Percentiles rank a stretch among this genome's conserved stretches.
Evolutionary conservation across 23 red algal species (phyloP).

Genomic region (Gracilaria vermiculophylla): DNA sequence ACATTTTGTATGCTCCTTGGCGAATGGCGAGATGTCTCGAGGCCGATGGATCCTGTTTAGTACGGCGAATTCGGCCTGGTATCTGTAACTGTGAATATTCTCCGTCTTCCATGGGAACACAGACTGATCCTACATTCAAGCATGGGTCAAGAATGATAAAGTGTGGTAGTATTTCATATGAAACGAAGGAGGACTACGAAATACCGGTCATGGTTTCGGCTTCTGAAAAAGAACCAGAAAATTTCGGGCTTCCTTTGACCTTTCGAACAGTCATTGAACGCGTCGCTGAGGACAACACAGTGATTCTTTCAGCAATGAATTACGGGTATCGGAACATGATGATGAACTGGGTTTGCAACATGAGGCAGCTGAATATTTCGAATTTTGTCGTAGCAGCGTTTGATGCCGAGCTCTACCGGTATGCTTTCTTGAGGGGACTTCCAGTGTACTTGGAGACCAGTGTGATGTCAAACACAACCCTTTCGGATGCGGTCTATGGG

Average conservation of each 20-base stretch:
- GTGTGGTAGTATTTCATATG: slow-evolving; percentile 77
- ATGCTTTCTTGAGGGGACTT: slow-evolving; percentile 75
- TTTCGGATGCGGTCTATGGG: slow-evolving; percentile 65
- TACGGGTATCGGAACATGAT: slow-evolving; percentile 88
- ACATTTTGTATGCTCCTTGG: slow-evolving; percentile 83
- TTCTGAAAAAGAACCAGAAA: background rate
- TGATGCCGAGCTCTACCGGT: slow-evolving; percentile 75
- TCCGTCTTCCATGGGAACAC: slow-evolving; percentile 59
- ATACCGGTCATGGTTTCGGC: slow-evolving; percentile 50
- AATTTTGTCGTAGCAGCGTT: slow-evolving; percentile 90
- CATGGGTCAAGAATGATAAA: slow-evolving; percentile 61
- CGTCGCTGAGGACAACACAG: slow-evolving; percentile 47
- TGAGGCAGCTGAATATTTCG: slow-evolving; percentile 68
- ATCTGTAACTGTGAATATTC: slow-evolving; percentile 91
- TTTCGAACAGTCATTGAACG: slow-evolving; percentile 22
- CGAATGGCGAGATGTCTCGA: slow-evolving; percentile 79
- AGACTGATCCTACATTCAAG: slow-evolving; percentile 73
- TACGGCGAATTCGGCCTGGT: slow-evolving; percentile 67
- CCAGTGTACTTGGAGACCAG: slow-evolving; percentile 69
- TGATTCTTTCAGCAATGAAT: slow-evolving; percentile 80
- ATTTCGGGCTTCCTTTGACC: slow-evolving; percentile 58
- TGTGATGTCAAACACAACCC: background rate
- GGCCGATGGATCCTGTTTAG: slow-evolving; percentile 61
- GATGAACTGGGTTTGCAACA: slow-evolving; percentile 98
- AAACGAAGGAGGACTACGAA: slow-evolving; percentile 48